Percentiles rank a stretch among this genome's conserved stretches.
Evolutionary conservation across 371 early-diverging fungal genomes (phyloP).

Genomic region (Lichtheimia corymbifera): DNA sequence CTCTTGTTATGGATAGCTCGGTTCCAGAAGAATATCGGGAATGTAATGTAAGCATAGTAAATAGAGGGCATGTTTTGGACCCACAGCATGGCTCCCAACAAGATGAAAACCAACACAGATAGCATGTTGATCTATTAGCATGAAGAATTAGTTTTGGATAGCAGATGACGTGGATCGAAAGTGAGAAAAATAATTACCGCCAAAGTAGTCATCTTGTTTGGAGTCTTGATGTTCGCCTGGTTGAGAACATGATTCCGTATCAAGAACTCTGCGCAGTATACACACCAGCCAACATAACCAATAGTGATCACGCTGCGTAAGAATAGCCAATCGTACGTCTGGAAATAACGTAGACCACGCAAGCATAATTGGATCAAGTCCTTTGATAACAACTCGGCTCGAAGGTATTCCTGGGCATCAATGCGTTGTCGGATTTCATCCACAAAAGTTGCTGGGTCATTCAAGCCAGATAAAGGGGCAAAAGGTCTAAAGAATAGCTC

Average conservation of each 20-base stretch:
- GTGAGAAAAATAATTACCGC: too few relatives aligned
- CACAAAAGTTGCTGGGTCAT: conserved; percentile 54
- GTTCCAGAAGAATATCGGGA: conserved; percentile 88
- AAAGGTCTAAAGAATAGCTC: conserved; percentile 84
- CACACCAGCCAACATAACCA: conserved; percentile 95
- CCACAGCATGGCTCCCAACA: conserved; percentile 54
- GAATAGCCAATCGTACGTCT: conserved; percentile 96
- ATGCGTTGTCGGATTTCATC: conserved; percentile 65
- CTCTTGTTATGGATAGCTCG: conserved; percentile 50
- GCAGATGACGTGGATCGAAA: too few relatives aligned
- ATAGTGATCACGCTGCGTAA: conserved; percentile 78
- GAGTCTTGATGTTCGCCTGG: not conserved
- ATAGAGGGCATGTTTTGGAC: conserved; percentile 76
- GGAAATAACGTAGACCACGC: conserved; percentile 90
- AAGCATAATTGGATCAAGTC: conserved; percentile 65
- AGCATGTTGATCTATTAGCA: conserved; percentile 42
- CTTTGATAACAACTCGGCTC: conserved; percentile 66
- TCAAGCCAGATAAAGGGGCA: conserved; percentile 51
- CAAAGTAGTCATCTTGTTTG: conserved; percentile 6
- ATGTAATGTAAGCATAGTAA: conserved; percentile 85
- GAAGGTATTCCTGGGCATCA: conserved; percentile 52
- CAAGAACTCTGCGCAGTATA: conserved; percentile 78
- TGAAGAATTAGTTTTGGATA: too few relatives aligned
- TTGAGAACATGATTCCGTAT: conserved; percentile 46
- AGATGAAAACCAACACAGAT: conserved; percentile 36